Conservation (phyloP, 768 basidiomycete species). For the Lepiota brunneoincarnata region DNA sequence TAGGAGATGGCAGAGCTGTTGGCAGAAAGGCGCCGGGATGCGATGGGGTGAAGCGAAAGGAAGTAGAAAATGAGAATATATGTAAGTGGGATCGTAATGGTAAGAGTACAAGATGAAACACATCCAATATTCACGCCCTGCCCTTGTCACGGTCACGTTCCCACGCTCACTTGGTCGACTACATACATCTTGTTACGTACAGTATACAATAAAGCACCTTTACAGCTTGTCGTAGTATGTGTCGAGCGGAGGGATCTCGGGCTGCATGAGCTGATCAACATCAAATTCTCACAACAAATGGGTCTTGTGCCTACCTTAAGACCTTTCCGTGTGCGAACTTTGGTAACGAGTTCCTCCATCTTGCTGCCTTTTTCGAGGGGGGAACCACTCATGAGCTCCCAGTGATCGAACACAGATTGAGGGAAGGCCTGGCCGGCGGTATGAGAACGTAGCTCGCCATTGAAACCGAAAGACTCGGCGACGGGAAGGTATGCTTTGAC, state of each 20-base stretch:
- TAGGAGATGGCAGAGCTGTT: constrained; percentile 14
- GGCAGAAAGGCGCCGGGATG: neutral
- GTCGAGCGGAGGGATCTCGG: constrained; percentile 85
- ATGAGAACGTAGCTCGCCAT: constrained; percentile 87
- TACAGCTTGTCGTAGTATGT: constrained; percentile 94
- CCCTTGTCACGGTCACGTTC: constrained; percentile 8
- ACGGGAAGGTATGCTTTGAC: constrained; percentile 97
- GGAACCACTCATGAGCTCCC: constrained; percentile 81
- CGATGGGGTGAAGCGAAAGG: constrained; percentile 10
- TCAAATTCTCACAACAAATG: neutral
- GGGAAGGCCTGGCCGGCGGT: constrained; percentile 99
- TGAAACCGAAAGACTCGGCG: constrained; percentile 95
- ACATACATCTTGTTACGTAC: constrained; percentile 15
- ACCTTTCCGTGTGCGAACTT: constrained; percentile 91
- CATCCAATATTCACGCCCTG: neutral
- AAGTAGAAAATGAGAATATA: constrained; percentile 20
- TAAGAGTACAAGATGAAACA: constrained; percentile 12
- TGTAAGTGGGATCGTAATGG: constrained; percentile 9
- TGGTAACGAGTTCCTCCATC: constrained; percentile 78
- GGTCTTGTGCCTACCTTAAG: constrained; percentile 61
- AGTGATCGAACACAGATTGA: constrained; percentile 91
- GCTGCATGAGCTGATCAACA: constrained; percentile 36
- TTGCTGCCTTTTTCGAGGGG: constrained; percentile 90
- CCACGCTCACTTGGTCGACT: constrained; percentile 17
- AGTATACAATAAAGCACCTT: constrained; percentile 20